Conservation (phyloP, 2,329 filamentous ascomycete species). For the Scleromitrula shiraiana region DNA sequence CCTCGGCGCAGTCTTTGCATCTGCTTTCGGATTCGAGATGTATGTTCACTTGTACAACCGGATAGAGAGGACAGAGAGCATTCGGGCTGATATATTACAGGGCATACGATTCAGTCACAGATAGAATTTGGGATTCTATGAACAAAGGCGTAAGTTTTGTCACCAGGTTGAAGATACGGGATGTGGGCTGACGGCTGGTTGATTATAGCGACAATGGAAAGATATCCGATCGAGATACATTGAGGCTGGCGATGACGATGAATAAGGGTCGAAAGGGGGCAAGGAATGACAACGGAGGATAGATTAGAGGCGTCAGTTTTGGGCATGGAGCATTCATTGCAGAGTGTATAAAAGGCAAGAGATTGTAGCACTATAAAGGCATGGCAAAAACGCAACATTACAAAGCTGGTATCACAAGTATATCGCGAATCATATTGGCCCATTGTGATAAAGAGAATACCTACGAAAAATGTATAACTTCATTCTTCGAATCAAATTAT, state of each 20-base stretch:
- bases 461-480: too few species aligned
- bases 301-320: conserved; percentile 3
- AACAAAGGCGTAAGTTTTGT: conserved; percentile 76
- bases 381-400: conserved; percentile 6
- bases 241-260: conserved; percentile 56
- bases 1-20: conserved; percentile 76
- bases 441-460: too few species aligned
- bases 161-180: neutral
- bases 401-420: neutral
- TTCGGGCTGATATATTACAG: conserved; percentile 39
- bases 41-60: conserved; percentile 41
- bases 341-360: conserved; percentile 27
- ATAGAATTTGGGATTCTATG: conserved; percentile 81
- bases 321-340: conserved; percentile 8
- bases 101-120: conserved; percentile 72
- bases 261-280: conserved; percentile 14
- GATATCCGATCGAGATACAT: conserved; percentile 92
- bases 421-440: too few species aligned
- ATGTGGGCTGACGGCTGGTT: conserved; percentile 29
- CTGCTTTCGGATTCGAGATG: conserved; percentile 91
- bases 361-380: conserved; percentile 16
- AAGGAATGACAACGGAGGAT: neutral
- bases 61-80: neutral
- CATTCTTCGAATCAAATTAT: too few species aligned
- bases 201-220: conserved; percentile 93